These are phyloP conservation scores for Hydnomerulius pinastri DNA, from an alignment of 768 basidiomycete species.

Conservation along the genomic window DNA sequence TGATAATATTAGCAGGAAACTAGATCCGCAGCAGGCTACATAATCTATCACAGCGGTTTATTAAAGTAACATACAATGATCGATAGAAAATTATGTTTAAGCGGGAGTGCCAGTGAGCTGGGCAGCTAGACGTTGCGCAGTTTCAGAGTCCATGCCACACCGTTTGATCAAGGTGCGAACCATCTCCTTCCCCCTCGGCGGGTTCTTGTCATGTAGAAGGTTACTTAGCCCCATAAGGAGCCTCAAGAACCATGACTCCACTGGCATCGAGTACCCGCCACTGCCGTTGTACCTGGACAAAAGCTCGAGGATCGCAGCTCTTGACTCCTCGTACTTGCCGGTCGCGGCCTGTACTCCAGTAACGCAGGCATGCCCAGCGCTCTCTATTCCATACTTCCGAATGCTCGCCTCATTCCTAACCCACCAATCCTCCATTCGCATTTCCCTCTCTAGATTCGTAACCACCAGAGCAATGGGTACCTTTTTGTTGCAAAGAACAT, in stretches of 20 bases:
- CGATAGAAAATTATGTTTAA: neutral
- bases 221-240: slow-evolving; percentile 21
- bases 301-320: slow-evolving; percentile 21
- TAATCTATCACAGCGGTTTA: neutral
- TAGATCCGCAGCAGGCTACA: too few relatives aligned
- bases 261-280: slow-evolving; percentile 24
- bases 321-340: slow-evolving; percentile 38
- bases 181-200: slow-evolving; percentile 28
- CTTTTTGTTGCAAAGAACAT: slow-evolving; percentile 38
- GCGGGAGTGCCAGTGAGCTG: too few relatives aligned
- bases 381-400: slow-evolving; percentile 23
- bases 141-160: slow-evolving; percentile 30
- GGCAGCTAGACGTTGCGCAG: slow-evolving; percentile 21
- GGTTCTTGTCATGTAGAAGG: slow-evolving; percentile 20
- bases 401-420: slow-evolving; percentile 27
- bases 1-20: too few relatives aligned
- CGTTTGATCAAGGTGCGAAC: slow-evolving; percentile 25
- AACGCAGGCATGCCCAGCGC: slow-evolving; percentile 42
- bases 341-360: slow-evolving; percentile 36
- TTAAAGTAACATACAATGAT: neutral
- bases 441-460: slow-evolving; percentile 41
- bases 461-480: slow-evolving; percentile 44
- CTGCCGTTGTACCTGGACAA: slow-evolving; percentile 10
- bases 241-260: slow-evolving; percentile 27
- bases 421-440: slow-evolving; percentile 40